Evolutionary conservation across 257 asterid species (phyloP).

Genomic region (Salvia splendens): DNA sequence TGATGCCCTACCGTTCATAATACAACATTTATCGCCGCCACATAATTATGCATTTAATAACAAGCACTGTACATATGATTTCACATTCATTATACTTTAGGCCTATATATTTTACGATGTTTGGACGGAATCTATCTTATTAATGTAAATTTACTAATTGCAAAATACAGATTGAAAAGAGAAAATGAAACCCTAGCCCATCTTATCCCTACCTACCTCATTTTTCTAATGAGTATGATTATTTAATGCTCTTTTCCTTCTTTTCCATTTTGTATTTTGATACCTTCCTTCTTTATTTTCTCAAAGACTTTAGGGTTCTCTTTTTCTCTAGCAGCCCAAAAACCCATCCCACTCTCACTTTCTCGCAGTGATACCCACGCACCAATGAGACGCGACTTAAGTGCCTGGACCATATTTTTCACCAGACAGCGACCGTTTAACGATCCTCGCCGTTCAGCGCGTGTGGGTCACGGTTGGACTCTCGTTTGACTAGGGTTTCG

Average conservation of each 20-base stretch:
- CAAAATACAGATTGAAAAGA: not conserved
- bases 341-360: conserved; percentile 25
- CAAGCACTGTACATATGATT: too few relatives aligned
- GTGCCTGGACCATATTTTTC: conserved; percentile 40
- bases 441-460: conserved; percentile 28
- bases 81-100: too few relatives aligned
- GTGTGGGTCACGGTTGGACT: conserved; percentile 28
- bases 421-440: conserved; percentile 32
- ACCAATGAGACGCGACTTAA: conserved; percentile 27
- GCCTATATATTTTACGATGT: too few relatives aligned
- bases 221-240: too few relatives aligned
- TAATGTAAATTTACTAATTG: not conserved
- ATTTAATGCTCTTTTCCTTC: too few relatives aligned
- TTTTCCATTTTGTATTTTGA: not conserved
- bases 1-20: too few relatives aligned
- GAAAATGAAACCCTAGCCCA: conserved; percentile 30
- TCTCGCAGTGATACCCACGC: not conserved
- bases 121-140: not conserved
- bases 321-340: conserved; percentile 1
- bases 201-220: conserved; percentile 22
- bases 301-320: conserved; percentile 50
- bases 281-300: conserved; percentile 42
- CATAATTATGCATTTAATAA: too few relatives aligned
- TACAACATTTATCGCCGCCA: too few relatives aligned
- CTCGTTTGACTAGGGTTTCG: conserved; percentile 54